Evolutionary conservation across 192 early-diverging fungal genomes (phyloP).

Genomic region (Entophlyctis luteolus): DNA sequence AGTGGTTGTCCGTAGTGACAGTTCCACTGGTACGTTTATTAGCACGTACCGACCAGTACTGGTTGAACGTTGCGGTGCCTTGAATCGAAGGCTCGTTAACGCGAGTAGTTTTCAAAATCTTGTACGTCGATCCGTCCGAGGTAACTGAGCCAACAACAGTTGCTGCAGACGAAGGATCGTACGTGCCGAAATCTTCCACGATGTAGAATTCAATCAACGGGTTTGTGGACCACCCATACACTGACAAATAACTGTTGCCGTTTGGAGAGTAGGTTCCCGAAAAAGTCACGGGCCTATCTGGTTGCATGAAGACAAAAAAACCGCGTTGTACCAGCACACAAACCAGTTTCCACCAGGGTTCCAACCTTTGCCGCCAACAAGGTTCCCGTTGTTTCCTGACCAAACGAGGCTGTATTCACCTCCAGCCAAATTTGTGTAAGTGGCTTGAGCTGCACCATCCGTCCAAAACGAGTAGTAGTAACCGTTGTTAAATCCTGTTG

Average conservation of each 20-base stretch:
- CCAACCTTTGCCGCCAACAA: conserved; percentile 22
- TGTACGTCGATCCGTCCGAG: neutral
- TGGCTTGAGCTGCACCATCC: conserved; percentile 13
- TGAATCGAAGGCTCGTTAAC: neutral
- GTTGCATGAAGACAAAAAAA: neutral
- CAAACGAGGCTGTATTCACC: conserved; percentile 23
- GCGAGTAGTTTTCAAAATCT: neutral
- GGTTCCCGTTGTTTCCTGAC: conserved; percentile 17
- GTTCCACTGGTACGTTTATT: neutral
- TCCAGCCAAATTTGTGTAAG: conserved; percentile 21
- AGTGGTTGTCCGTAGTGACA: neutral
- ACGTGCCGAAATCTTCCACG: conserved; percentile 15
- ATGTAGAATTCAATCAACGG: conserved; percentile 25
- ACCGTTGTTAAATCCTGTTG: conserved; percentile 10
- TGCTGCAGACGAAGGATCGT: neutral
- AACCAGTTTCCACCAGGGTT: conserved; percentile 5
- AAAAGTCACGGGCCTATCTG: conserved; percentile 11
- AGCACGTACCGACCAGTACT: neutral
- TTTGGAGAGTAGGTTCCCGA: conserved; percentile 2
- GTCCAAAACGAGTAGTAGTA: conserved; percentile 25
- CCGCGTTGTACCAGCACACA: neutral
- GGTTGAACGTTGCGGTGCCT: neutral
- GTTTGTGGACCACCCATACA: conserved; percentile 24
- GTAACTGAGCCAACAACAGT: neutral
- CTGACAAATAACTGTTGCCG: conserved; percentile 20